Conservation (phyloP, 202 grass and related monocot species). For the Elaeis oleifera region DNA sequence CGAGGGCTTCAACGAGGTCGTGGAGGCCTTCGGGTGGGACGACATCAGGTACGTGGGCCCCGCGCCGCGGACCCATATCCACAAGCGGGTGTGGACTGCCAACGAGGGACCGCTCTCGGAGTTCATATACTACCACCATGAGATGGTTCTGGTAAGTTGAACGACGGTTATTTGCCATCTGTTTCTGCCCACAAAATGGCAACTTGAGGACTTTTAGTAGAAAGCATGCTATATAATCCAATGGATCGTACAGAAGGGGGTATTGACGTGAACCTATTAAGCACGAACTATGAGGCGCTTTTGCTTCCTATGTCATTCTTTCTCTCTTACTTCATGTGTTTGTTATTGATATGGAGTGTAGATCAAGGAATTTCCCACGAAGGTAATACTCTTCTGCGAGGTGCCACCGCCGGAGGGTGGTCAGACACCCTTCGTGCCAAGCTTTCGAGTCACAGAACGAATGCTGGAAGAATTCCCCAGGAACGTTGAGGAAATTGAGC, state of each 20-base stretch:
- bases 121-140: slow-evolving; percentile 87
- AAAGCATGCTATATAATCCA: too few relatives aligned
- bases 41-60: slow-evolving; percentile 65
- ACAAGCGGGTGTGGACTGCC: slow-evolving; percentile 57
- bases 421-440: slow-evolving; percentile 54
- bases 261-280: too few relatives aligned
- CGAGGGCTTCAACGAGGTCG: slow-evolving; percentile 42
- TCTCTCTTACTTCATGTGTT: too few relatives aligned
- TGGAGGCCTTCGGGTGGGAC: slow-evolving; percentile 48
- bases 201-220: too few relatives aligned
- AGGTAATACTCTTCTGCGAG: slow-evolving; percentile 62
- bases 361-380: slow-evolving; percentile 53
- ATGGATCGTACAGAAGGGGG: too few relatives aligned
- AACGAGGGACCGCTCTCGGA: slow-evolving; percentile 43
- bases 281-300: too few relatives aligned
- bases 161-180: too few relatives aligned
- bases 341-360: neutral
- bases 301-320: too few relatives aligned
- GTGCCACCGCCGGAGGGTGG: slow-evolving; percentile 43
- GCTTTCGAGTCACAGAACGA: slow-evolving; percentile 48
- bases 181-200: too few relatives aligned
- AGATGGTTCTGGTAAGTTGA: slow-evolving; percentile 63
- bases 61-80: slow-evolving; percentile 53
- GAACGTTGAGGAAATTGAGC: slow-evolving; percentile 44
- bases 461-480: slow-evolving; percentile 44